phyloP scores from a whole-genome alignment of 2,329 filamentous ascomycete species.

The Pseudopyricularia cyperi region DNA sequence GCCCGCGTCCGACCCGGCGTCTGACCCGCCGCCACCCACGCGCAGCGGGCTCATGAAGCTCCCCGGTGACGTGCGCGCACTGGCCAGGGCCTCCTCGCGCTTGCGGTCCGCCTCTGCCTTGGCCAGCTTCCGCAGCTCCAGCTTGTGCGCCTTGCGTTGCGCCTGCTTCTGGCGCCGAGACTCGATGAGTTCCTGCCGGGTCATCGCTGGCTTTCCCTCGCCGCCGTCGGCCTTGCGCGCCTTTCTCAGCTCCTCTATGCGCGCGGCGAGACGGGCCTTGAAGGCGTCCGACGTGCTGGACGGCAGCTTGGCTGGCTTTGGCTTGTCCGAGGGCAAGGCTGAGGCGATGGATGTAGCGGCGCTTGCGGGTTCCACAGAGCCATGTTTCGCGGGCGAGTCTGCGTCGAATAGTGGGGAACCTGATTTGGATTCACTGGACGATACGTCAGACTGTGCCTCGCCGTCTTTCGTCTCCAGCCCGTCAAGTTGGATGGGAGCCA shows the following conservation, averaged over 20 bases:
- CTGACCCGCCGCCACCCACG: constrained; percentile 14
- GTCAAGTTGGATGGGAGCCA: constrained; percentile 30
- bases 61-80: constrained; percentile 45
- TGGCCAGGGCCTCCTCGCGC: constrained; percentile 47
- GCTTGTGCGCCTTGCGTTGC: constrained; percentile 77
- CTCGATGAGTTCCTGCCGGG: constrained; percentile 85
- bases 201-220: constrained; percentile 70
- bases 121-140: constrained; percentile 63
- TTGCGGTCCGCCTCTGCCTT: constrained; percentile 66
- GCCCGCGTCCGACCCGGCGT: constrained; percentile 13
- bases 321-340: constrained; percentile 40
- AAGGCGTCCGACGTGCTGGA: constrained; percentile 57
- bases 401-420: constrained; percentile 50
- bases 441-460: constrained; percentile 17
- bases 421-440: constrained; percentile 32
- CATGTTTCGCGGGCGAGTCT: constrained; percentile 23
- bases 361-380: constrained; percentile 34
- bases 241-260: constrained; percentile 73
- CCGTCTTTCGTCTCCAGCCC: constrained; percentile 34
- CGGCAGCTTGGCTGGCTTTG: constrained; percentile 54
- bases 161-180: constrained; percentile 77
- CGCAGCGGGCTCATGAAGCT: constrained; percentile 43
- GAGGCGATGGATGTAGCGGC: constrained; percentile 59
- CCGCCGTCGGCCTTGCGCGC: constrained; percentile 77
- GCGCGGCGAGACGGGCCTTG: constrained; percentile 65